A percentile compares a stretch with the other conserved stretches of the same genome.
Evolutionary conservation across 140 eudicot genomes (phyloP).

Genomic region (Senecio squalidus): DNA sequence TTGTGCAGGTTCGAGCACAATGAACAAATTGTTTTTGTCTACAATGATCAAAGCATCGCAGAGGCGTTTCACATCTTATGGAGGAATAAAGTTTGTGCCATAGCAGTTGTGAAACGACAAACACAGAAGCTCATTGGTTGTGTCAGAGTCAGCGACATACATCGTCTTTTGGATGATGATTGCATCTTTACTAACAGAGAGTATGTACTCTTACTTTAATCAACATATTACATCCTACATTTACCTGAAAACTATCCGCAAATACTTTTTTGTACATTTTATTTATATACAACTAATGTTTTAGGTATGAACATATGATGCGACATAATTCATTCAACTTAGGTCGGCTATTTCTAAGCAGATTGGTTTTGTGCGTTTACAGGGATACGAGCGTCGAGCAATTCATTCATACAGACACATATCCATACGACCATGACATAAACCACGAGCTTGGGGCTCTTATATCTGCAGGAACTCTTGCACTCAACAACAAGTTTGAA

Average conservation of each 20-base stretch:
- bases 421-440: background rate
- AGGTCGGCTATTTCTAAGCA: background rate
- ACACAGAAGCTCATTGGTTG: conserved; percentile 41
- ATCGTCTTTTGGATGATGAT: conserved; percentile 33
- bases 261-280: too few species aligned
- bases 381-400: conserved; percentile 25
- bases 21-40: conserved; percentile 22
- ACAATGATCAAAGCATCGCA: conserved; percentile 28
- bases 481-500: conserved; percentile 23
- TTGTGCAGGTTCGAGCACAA: conserved; percentile 30
- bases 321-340: too few species aligned
- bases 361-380: background rate
- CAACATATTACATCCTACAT: background rate
- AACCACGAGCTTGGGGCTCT: conserved; percentile 32
- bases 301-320: too few species aligned
- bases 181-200: conserved; percentile 28
- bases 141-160: conserved; percentile 29
- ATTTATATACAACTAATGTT: too few species aligned
- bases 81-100: conserved; percentile 27
- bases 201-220: conserved; percentile 9
- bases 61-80: conserved; percentile 25
- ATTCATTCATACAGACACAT: conserved; percentile 15
- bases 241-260: background rate
- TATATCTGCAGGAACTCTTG: conserved; percentile 27
- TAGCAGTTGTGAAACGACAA: conserved; percentile 36